These are phyloP conservation scores for Gymnopus androsaceus DNA, from an alignment of 1,284 basidiomycete genomes.

Conservation along the genomic window DNA sequence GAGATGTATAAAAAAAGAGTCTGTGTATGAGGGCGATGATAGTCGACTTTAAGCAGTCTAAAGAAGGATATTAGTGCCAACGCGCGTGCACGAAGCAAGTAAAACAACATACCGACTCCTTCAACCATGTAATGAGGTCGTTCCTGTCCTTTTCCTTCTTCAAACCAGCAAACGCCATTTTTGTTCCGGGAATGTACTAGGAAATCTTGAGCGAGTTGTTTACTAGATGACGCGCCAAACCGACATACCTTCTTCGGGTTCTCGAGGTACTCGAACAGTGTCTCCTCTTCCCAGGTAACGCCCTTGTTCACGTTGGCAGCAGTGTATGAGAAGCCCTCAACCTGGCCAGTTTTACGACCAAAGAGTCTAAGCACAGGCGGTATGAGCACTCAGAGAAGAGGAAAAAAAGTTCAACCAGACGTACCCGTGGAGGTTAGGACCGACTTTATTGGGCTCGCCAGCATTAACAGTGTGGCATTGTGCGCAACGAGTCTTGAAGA, in stretches of 20 bases:
- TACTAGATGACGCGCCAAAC: not conserved
- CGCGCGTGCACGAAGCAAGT: not conserved
- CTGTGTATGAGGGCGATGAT: not conserved
- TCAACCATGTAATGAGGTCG: slow-evolving; percentile 82
- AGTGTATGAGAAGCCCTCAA: slow-evolving; percentile 88
- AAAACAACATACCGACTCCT: slow-evolving; percentile 54
- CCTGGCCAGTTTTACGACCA: slow-evolving; percentile 91
- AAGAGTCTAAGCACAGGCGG: slow-evolving; percentile 49
- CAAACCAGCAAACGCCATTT: slow-evolving; percentile 97
- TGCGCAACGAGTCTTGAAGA: slow-evolving; percentile 96
- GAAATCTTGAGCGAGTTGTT: slow-evolving; percentile 1
- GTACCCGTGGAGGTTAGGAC: slow-evolving; percentile 93
- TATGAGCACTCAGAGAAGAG: slow-evolving; percentile 6
- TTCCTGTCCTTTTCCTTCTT: slow-evolving; percentile 97
- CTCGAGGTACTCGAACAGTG: slow-evolving; percentile 92
- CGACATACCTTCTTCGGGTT: slow-evolving; percentile 90
- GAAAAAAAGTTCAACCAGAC: slow-evolving; percentile 30
- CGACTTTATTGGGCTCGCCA: slow-evolving; percentile 87
- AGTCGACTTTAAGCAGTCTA: slow-evolving; percentile 7
- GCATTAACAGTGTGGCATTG: slow-evolving; percentile 93
- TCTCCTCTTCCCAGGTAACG: slow-evolving; percentile 82
- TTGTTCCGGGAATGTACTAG: slow-evolving; percentile 93
- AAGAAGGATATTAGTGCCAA: not conserved
- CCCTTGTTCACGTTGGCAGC: slow-evolving; percentile 97
- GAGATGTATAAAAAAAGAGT: not conserved